phyloP scores from a whole-genome alignment of 2,329 filamentous ascomycete species.

The Xylariaceae sp. region DNA sequence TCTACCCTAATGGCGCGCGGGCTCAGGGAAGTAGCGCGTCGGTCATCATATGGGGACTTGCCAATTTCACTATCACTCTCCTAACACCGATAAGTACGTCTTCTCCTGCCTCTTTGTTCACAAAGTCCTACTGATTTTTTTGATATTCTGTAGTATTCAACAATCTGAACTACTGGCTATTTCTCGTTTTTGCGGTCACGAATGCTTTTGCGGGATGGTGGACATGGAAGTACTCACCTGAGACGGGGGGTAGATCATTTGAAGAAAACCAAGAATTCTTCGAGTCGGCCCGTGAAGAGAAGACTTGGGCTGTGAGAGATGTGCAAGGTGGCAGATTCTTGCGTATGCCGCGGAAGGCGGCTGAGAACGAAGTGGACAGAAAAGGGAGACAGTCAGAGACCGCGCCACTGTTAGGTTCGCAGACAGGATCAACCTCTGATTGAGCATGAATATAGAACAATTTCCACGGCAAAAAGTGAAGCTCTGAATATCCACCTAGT shows the following conservation, averaged over 20 bases:
- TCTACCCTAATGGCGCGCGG: constrained; percentile 51
- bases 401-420: constrained; percentile 8
- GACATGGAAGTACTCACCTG: constrained; percentile 49
- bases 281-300: constrained; percentile 45
- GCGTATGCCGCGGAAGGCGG: constrained; percentile 19
- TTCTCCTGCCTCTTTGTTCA: background rate
- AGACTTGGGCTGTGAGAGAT: constrained; percentile 50
- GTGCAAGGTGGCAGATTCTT: constrained; percentile 49
- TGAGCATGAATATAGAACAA: background rate
- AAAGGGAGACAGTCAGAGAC: constrained; percentile 9
- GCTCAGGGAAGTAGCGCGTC: constrained; percentile 52
- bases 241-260: constrained; percentile 55
- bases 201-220: constrained; percentile 52
- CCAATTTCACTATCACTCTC: constrained; percentile 56
- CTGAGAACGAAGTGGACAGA: constrained; percentile 4
- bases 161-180: constrained; percentile 55
- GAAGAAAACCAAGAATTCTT: constrained; percentile 60
- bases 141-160: constrained; percentile 42
- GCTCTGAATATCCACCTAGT: too few relatives aligned
- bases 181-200: constrained; percentile 51
- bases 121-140: background rate
- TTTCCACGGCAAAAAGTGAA: too few relatives aligned
- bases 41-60: constrained; percentile 53
- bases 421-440: background rate
- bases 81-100: constrained; percentile 45